Percentiles rank a stretch among this genome's conserved stretches.
phyloP scores from a whole-genome alignment of 2,329 filamentous ascomycete genomes.

The Aspergillus sp. region DNA sequence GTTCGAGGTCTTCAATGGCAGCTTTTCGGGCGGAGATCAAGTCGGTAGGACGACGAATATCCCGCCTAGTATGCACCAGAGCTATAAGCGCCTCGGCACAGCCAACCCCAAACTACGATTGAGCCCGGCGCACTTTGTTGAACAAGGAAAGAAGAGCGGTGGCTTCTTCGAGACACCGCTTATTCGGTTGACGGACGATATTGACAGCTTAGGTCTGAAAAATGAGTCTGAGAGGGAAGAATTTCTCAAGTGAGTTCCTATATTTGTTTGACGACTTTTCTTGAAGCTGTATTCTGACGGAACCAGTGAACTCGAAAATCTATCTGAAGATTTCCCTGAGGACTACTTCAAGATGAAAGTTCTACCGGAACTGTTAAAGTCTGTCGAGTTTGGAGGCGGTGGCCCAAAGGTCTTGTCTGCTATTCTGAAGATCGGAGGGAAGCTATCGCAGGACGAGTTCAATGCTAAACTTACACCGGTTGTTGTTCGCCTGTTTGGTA shows the following conservation, averaged over 20 bases:
- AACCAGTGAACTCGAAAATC: slow-evolving; percentile 70
- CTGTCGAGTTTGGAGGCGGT: slow-evolving; percentile 95
- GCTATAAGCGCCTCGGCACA: slow-evolving; percentile 86
- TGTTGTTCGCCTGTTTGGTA: slow-evolving; percentile 81
- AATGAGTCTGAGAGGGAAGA: slow-evolving; percentile 77
- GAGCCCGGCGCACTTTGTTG: slow-evolving; percentile 80
- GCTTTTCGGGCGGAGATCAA: slow-evolving; percentile 74
- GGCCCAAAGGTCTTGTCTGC: slow-evolving; percentile 86
- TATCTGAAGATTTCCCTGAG: slow-evolving; percentile 92
- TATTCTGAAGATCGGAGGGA: slow-evolving; percentile 86
- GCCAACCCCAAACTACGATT: slow-evolving; percentile 85
- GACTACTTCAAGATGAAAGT: slow-evolving; percentile 99
- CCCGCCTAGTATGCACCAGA: slow-evolving; percentile 82
- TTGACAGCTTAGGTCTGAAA: slow-evolving; percentile 91
- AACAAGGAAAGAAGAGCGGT: slow-evolving; percentile 78
- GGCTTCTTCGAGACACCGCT: slow-evolving; percentile 91
- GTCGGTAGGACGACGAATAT: slow-evolving; percentile 82
- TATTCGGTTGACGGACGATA: slow-evolving; percentile 87
- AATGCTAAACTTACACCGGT: slow-evolving; percentile 80
- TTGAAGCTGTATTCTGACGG: slow-evolving; percentile 22
- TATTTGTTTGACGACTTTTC: background rate
- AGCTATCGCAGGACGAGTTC: slow-evolving; percentile 87
- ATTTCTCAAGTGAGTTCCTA: slow-evolving; percentile 67
- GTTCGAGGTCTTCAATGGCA: slow-evolving; percentile 88
- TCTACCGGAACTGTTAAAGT: slow-evolving; percentile 92